phyloP scores from a whole-genome alignment of 495 filamentous ascomycete species.

The Aspergillus haitiensis region DNA sequence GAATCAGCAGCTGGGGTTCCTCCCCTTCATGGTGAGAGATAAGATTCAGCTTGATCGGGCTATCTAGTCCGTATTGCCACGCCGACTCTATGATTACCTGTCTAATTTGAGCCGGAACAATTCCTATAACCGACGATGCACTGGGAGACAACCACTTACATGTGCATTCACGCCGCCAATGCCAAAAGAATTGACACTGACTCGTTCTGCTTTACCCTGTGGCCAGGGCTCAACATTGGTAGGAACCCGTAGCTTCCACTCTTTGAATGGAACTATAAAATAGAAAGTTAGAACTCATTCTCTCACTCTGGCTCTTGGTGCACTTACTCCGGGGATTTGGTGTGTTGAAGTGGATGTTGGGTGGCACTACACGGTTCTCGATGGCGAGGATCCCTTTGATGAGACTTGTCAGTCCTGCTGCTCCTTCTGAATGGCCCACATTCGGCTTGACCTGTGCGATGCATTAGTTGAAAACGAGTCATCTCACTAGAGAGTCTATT shows the following conservation, averaged over 20 bases:
- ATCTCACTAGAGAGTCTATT: not conserved
- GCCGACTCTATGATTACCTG: constrained; percentile 25
- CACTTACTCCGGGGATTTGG: constrained; percentile 26
- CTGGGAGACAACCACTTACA: not conserved
- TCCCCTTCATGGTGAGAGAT: not conserved
- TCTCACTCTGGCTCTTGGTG: not conserved
- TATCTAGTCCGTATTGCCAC: not conserved
- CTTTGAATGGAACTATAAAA: constrained; percentile 14
- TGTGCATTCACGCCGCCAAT: constrained; percentile 38
- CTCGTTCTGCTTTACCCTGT: constrained; percentile 21
- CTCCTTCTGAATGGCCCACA: constrained; percentile 54
- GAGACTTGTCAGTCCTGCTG: constrained; percentile 53
- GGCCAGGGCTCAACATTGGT: constrained; percentile 32
- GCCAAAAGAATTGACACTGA: constrained; percentile 37
- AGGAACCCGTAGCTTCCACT: constrained; percentile 21
- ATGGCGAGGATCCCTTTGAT: constrained; percentile 59
- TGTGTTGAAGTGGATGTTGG: constrained; percentile 43
- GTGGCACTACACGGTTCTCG: constrained; percentile 49
- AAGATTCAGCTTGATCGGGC: not conserved
- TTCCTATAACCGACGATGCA: not conserved
- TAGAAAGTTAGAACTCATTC: not conserved
- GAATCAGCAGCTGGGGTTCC: constrained; percentile 2
- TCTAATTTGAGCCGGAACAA: not conserved
- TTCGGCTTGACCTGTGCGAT: constrained; percentile 45
- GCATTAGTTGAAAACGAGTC: not conserved